These are phyloP conservation scores for Curvularia lunata DNA, from an alignment of 2,329 filamentous ascomycete species.

Conservation along the genomic window DNA sequence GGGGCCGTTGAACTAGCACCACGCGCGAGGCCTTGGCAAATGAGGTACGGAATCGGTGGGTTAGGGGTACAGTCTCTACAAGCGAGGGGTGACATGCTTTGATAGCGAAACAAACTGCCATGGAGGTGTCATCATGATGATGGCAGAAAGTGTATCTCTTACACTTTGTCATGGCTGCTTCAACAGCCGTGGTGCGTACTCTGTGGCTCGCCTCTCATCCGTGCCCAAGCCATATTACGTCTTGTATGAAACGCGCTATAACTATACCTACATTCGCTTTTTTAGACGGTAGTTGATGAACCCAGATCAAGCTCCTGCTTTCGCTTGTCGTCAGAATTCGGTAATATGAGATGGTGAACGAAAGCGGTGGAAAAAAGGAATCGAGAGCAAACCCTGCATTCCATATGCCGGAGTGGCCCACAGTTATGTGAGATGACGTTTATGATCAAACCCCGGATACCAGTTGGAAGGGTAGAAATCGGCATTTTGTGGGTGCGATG, in stretches of 20 bases:
- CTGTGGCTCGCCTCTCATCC: conserved; percentile 66
- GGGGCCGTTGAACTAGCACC: background rate
- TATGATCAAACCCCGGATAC: conserved; percentile 23
- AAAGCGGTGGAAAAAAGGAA: conserved; percentile 23
- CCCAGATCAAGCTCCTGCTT: conserved; percentile 16
- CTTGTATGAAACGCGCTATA: conserved; percentile 38
- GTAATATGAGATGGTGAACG: background rate
- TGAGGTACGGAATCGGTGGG: background rate
- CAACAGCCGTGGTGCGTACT: conserved; percentile 71
- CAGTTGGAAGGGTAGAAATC: conserved; percentile 30
- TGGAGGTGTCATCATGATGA: conserved; percentile 71
- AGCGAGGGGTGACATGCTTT: conserved; percentile 58
- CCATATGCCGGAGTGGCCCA: conserved; percentile 31
- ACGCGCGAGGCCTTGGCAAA: background rate
- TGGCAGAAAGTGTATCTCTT: conserved; percentile 57
- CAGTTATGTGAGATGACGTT: conserved; percentile 26
- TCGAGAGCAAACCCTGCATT: conserved; percentile 33
- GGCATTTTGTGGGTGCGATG: conserved; percentile 31
- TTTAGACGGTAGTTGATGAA: conserved; percentile 29
- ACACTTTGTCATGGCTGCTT: conserved; percentile 60
- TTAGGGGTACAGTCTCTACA: conserved; percentile 54
- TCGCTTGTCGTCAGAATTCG: conserved; percentile 19
- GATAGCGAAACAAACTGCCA: conserved; percentile 57
- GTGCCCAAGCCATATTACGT: conserved; percentile 31
- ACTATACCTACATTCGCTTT: conserved; percentile 23